Evolutionary conservation across 2,329 filamentous ascomycete species (phyloP), one percentile per base, ranked within the genome.

Genomic region (Stachybotrys elegans): DNA sequence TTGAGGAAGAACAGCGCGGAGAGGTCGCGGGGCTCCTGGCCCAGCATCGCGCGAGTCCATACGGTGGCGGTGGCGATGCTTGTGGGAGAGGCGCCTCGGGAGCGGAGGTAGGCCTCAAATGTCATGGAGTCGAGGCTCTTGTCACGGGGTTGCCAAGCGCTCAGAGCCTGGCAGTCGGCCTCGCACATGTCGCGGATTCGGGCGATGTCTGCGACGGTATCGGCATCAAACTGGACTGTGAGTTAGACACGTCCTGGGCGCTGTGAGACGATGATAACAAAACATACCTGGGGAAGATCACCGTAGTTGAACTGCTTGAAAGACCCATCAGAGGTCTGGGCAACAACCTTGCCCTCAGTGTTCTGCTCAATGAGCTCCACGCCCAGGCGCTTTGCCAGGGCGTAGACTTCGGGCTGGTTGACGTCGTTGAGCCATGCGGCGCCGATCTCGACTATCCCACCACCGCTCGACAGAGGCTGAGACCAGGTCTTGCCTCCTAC

Each of bases 361-460:
- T 72, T 72, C 52, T 81, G 76, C 51, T 67, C 62, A 1, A 48
- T 61, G 1, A 73, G 47, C 21, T 75, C 67, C 1, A 72, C 51
- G 0, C 66, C 64, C 40, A 70, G 73, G 31, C 57, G 49, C 38
- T 63, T 51, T 0, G 66, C 66, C 7, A 76, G 55, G 0, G 55
- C 60, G 49, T 58, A 70, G 40, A 80, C 68, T 4, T 60, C 59
- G 21, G 51, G 60, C 48, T 82, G 77, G 41, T 69, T 76, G 1
- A 62, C 70, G 42, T 80, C 72, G 48, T 83, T 82, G 49, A 81
- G 72, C 79, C 78, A 83, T 0, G 75, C 76, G 0, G 76, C 79
- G 3, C 78, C 78, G 0, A 79, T 53, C 19, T 82, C 79, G 6
- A 71, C 63, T 0, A 60, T 47, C 0, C 69, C 70, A 3, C 56